Percentiles rank a stretch among this genome's conserved stretches.
phyloP scores from a whole-genome alignment of 331 rosid species.

The Malus hybrid region DNA sequence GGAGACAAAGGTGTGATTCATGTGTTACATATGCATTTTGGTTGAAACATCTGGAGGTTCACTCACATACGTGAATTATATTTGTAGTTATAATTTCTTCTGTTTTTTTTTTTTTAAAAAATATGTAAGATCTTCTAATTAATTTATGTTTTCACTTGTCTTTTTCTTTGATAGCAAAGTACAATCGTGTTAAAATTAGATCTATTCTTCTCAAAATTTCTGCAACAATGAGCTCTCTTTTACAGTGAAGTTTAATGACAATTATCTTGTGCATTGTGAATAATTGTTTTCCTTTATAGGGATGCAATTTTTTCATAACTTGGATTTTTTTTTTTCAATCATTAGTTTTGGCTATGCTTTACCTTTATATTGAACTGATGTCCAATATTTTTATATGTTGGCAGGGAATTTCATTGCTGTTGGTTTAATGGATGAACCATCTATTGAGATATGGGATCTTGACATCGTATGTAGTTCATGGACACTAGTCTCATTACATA shows the following conservation, averaged over 20 bases:
- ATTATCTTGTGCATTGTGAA: not conserved
- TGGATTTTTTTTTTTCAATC: not conserved
- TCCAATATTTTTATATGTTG: slow-evolving; percentile 7
- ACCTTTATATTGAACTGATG: not conserved
- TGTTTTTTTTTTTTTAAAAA: not conserved
- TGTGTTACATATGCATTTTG: not conserved
- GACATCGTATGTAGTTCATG: slow-evolving; percentile 58
- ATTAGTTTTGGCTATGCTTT: slow-evolving; percentile 1
- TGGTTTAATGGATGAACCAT: slow-evolving; percentile 78
- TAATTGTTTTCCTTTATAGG: not conserved
- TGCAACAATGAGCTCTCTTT: not conserved
- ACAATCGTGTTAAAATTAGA: not conserved
- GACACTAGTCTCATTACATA: not conserved
- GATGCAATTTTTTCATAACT: not conserved
- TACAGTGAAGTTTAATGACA: not conserved
- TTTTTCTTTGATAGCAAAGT: not conserved
- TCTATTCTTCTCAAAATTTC: not conserved
- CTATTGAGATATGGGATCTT: slow-evolving; percentile 95
- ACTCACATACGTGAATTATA: not conserved
- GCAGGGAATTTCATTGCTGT: slow-evolving; percentile 86
- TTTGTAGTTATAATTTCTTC: not conserved
- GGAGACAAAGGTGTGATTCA: slow-evolving; percentile 59
- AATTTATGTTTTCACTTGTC: not conserved
- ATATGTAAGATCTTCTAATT: not conserved
- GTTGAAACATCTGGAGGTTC: too few species aligned